phyloP scores from a whole-genome alignment of 805 yeast genomes.

The Tetrapisispora nanseiensis region DNA sequence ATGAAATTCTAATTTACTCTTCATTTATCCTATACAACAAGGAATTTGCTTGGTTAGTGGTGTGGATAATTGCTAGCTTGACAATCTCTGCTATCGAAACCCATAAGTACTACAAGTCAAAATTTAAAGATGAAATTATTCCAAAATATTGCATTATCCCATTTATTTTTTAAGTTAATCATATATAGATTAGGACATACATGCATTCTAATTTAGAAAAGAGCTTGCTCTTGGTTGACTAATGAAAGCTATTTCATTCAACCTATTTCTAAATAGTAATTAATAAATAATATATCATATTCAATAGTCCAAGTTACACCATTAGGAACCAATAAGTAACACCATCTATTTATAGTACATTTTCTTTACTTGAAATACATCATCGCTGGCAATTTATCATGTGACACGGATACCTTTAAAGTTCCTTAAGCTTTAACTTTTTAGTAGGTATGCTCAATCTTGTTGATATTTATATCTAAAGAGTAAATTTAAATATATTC shows the following conservation, averaged over 20 bases:
- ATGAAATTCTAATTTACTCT: conserved; percentile 50
- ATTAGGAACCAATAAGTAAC: too few species aligned
- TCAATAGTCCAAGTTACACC: too few species aligned
- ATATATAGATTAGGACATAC: too few species aligned
- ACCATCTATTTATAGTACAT: too few species aligned
- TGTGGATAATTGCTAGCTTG: conserved; percentile 38
- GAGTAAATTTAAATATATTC: too few species aligned
- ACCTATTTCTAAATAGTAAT: too few species aligned
- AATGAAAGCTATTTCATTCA: too few species aligned
- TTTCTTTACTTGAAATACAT: neutral
- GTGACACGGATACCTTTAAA: neutral
- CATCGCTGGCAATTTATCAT: neutral
- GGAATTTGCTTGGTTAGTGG: conserved; percentile 17
- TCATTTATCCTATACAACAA: conserved; percentile 18
- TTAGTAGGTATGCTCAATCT: too few species aligned
- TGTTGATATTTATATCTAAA: neutral
- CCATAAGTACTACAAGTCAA: conserved; percentile 34
- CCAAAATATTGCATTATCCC: conserved; percentile 19
- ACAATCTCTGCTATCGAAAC: conserved; percentile 47
- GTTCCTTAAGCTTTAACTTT: neutral
- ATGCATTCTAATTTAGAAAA: too few species aligned
- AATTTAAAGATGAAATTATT: conserved; percentile 11
- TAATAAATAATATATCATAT: too few species aligned
- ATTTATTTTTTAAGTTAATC: conserved; percentile 5
- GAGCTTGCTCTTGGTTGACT: too few species aligned